A percentile compares a stretch with the other conserved stretches of the same genome.
These are phyloP conservation scores for Kondoa subrosea DNA, from an alignment of 768 basidiomycete species.

Conservation along the genomic window DNA sequence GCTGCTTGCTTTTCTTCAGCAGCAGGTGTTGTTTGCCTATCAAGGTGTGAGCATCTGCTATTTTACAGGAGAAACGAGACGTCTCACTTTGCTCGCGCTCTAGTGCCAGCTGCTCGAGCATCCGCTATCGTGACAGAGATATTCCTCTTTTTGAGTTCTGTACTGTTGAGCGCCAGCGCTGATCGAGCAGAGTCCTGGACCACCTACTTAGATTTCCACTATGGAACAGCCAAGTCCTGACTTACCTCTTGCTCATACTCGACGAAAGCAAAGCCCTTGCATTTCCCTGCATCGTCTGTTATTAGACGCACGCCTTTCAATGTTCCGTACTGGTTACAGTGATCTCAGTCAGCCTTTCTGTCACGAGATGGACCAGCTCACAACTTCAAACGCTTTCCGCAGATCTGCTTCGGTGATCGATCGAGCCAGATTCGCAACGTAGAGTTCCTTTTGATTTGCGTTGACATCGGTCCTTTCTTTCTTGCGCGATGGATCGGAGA, in stretches of 20 bases:
- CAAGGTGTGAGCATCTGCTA: background rate
- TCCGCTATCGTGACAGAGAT: conserved; percentile 79
- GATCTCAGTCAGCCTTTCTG: conserved; percentile 1
- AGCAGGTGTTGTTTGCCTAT: conserved; percentile 29
- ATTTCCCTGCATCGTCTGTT: conserved; percentile 49
- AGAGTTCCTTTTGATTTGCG: conserved; percentile 67
- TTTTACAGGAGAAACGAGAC: background rate
- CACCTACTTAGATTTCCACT: background rate
- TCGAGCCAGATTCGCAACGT: conserved; percentile 68
- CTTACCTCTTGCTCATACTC: conserved; percentile 71
- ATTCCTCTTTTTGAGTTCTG: conserved; percentile 73
- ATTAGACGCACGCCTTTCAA: conserved; percentile 68
- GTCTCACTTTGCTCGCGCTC: conserved; percentile 35
- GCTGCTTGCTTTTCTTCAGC: conserved; percentile 42
- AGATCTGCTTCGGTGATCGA: conserved; percentile 63
- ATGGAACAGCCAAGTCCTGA: conserved; percentile 1
- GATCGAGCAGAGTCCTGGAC: conserved; percentile 24
- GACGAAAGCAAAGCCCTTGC: conserved; percentile 78
- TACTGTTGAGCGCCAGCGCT: conserved; percentile 64
- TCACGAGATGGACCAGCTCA: conserved; percentile 29
- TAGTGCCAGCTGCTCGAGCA: conserved; percentile 44
- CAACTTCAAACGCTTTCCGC: conserved; percentile 57
- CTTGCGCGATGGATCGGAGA: conserved; percentile 79
- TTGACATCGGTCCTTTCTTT: conserved; percentile 78
- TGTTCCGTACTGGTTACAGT: conserved; percentile 61